Percentiles rank a stretch among this genome's conserved stretches.
Evolutionary conservation across 2,329 filamentous ascomycete species (phyloP).

Genomic region (Coniochaeta prunicola): DNA sequence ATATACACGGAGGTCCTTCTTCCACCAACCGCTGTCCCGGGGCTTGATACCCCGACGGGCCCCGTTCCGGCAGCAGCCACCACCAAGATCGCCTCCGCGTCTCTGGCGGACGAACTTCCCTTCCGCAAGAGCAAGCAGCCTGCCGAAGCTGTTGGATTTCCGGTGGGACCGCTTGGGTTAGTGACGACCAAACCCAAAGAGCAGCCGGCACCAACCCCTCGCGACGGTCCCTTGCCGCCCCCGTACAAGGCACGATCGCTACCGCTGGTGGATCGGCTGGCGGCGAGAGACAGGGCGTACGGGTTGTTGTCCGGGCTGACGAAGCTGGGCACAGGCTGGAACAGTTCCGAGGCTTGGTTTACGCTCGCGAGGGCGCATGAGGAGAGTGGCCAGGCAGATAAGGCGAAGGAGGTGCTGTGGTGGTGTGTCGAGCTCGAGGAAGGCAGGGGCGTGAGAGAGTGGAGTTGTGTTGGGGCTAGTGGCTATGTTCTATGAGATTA

Average conservation of each 20-base stretch:
- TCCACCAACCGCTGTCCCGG: conserved; percentile 46
- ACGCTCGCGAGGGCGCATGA: conserved; percentile 82
- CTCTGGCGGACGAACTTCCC: neutral
- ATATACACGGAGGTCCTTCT: conserved; percentile 67
- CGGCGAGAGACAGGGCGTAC: conserved; percentile 82
- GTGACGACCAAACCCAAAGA: neutral
- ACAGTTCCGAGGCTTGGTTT: conserved; percentile 89
- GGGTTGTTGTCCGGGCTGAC: conserved; percentile 76
- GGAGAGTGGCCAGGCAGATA: conserved; percentile 74
- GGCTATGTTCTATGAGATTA: conserved; percentile 52
- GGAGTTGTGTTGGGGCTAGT: conserved; percentile 62
- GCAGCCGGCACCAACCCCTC: conserved; percentile 10
- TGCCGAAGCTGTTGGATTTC: neutral
- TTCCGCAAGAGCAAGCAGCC: neutral
- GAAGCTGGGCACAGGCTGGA: conserved; percentile 82
- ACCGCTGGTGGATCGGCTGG: conserved; percentile 72
- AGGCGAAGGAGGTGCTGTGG: conserved; percentile 90
- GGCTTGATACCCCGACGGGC: conserved; percentile 26
- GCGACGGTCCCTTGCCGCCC: conserved; percentile 36
- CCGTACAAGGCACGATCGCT: conserved; percentile 54
- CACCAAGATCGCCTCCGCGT: conserved; percentile 8
- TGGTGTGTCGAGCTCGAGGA: conserved; percentile 97
- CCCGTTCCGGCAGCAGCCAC: conserved; percentile 14
- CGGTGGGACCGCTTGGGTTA: neutral
- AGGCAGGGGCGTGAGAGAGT: conserved; percentile 68